A percentile compares a stretch with the other conserved stretches of the same genome.
These are phyloP conservation scores for Aspergillus panamensis DNA, from an alignment of 495 filamentous ascomycete genomes.

Conservation along the genomic window DNA sequence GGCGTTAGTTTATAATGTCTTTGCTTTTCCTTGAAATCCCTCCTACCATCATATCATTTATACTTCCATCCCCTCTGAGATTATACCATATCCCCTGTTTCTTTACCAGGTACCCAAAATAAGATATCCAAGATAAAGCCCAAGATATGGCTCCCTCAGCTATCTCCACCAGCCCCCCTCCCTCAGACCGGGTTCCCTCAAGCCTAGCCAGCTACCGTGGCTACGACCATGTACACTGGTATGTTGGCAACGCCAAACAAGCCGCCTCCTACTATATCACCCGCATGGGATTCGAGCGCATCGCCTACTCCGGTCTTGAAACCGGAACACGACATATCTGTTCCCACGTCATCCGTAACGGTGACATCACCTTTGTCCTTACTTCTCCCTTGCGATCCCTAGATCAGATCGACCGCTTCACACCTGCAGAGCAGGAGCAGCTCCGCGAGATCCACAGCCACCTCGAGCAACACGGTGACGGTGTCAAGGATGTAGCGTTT, in stretches of 20 bases:
- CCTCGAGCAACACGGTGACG: constrained; percentile 79
- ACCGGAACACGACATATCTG: constrained; percentile 73
- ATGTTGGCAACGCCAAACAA: constrained; percentile 94
- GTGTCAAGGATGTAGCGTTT: constrained; percentile 87
- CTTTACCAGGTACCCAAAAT: background rate
- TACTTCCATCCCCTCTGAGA: too few relatives aligned
- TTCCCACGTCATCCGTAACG: constrained; percentile 78
- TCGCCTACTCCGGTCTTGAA: constrained; percentile 84
- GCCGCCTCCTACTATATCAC: constrained; percentile 81
- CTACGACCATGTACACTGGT: constrained; percentile 90
- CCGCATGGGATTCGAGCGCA: constrained; percentile 72
- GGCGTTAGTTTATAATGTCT: constrained; percentile 9
- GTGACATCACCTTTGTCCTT: constrained; percentile 74
- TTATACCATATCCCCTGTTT: background rate
- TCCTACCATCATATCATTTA: background rate
- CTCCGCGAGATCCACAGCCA: constrained; percentile 71
- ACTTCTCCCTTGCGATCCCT: constrained; percentile 71
- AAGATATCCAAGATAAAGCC: constrained; percentile 6
- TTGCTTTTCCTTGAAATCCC: background rate
- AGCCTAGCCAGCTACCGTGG: constrained; percentile 61
- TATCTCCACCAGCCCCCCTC: constrained; percentile 52
- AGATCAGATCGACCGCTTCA: constrained; percentile 42
- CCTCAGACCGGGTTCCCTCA: constrained; percentile 22
- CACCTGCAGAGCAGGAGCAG: constrained; percentile 53
- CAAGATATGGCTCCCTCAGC: constrained; percentile 67